Conservation (phyloP, 1,284 basidiomycete species). For the Chondrostereum purpureum region DNA sequence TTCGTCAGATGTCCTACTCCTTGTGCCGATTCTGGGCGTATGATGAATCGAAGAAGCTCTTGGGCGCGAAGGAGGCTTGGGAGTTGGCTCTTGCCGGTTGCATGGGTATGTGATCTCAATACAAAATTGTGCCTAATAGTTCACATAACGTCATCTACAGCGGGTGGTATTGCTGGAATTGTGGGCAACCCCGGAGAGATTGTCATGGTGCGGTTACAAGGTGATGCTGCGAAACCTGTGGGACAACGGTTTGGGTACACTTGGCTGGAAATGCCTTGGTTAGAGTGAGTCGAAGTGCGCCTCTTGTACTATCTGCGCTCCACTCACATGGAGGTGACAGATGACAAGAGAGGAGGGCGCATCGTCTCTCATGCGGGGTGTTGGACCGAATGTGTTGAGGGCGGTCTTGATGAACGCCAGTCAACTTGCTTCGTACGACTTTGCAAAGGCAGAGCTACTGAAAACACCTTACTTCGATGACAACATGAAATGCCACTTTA, state of each 20-base stretch:
- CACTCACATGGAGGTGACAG: conserved; percentile 26
- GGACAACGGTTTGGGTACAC: conserved; percentile 85
- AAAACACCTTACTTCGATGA: conserved; percentile 69
- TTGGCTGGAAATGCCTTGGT: conserved; percentile 78
- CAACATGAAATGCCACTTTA: conserved; percentile 77
- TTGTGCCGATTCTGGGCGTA: conserved; percentile 92
- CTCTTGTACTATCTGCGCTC: conserved; percentile 5
- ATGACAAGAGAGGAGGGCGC: conserved; percentile 83
- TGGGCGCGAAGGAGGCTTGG: conserved; percentile 72
- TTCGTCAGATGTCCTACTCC: conserved; percentile 92
- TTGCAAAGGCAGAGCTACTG: conserved; percentile 79
- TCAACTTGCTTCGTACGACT: conserved; percentile 89
- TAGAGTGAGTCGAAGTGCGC: conserved; percentile 43
- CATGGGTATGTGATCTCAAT: conserved; percentile 65
- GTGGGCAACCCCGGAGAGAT: conserved; percentile 90
- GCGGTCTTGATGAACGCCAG: conserved; percentile 88
- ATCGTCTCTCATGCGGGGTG: conserved; percentile 71
- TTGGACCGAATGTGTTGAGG: conserved; percentile 81
- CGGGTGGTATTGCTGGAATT: conserved; percentile 76
- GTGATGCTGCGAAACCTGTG: conserved; percentile 80
- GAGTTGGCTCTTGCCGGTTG: conserved; percentile 76
- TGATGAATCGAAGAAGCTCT: conserved; percentile 80
- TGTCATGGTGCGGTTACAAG: conserved; percentile 82
- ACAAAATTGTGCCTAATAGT: too few relatives aligned
- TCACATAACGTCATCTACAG: conserved; percentile 26